phyloP scores from a whole-genome alignment of 345 rosid genomes.

The Moringa oleifera region DNA sequence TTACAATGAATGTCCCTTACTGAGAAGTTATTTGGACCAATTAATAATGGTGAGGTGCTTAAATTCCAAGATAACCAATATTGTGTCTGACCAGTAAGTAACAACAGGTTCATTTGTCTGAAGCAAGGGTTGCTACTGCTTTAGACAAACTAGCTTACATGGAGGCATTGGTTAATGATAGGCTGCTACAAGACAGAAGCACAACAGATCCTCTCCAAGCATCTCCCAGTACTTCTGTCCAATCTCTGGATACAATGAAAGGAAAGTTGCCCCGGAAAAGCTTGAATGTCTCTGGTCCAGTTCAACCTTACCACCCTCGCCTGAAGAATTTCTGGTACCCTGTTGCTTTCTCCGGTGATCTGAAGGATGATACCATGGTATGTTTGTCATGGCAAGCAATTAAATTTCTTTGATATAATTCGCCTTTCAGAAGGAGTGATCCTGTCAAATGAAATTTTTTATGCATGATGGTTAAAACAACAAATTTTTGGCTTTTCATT shows the following conservation, averaged over 20 bases:
- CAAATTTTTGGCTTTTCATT: not conserved
- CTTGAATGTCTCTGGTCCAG: slow-evolving; percentile 92
- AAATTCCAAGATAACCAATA: too few relatives aligned
- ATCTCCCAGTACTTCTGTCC: slow-evolving; percentile 39
- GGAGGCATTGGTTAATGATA: slow-evolving; percentile 85
- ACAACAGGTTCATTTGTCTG: slow-evolving; percentile 91
- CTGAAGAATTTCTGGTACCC: slow-evolving; percentile 97
- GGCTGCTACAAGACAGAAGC: slow-evolving; percentile 59
- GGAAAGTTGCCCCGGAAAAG: slow-evolving; percentile 48
- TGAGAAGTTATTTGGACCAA: not conserved
- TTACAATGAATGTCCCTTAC: not conserved
- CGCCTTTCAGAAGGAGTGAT: not conserved
- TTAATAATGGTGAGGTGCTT: not conserved
- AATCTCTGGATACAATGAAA: slow-evolving; percentile 32
- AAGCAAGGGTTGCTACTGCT: slow-evolving; percentile 89
- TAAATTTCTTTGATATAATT: not conserved
- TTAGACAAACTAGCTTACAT: slow-evolving; percentile 90
- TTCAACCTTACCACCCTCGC: slow-evolving; percentile 60
- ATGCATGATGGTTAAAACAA: not conserved
- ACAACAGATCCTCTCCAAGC: slow-evolving; percentile 35
- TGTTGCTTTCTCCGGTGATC: slow-evolving; percentile 71
- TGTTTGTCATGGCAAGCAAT: not conserved
- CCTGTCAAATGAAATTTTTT: not conserved
- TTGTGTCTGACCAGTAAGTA: slow-evolving; percentile 13
- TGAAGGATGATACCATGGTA: slow-evolving; percentile 91